Conservation (phyloP, 192 early-diverging fungal genomes). For the Helicostylum pulchrum region DNA sequence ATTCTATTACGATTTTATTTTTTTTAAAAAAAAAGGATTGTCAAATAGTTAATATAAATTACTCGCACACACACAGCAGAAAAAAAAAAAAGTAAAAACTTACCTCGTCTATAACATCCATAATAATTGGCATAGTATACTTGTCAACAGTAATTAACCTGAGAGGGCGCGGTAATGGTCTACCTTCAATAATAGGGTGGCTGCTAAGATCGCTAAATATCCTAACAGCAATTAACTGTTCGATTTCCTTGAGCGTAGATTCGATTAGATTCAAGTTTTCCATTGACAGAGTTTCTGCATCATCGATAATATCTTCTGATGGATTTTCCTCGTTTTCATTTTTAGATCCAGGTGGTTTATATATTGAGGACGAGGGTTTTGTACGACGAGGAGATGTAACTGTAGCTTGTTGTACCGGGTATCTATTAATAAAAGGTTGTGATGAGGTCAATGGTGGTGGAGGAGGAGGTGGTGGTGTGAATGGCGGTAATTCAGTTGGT, state of each 20-base stretch:
- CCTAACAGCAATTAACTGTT: slow-evolving; percentile 2
- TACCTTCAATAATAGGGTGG: neutral
- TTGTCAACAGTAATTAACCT: slow-evolving; percentile 1
- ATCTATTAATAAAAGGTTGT: neutral
- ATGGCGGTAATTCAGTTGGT: neutral
- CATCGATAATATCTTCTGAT: neutral
- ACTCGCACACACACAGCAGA: neutral
- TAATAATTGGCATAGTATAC: slow-evolving; percentile 8
- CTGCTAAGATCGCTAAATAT: neutral
- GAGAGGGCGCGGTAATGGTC: neutral
- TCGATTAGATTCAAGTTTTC: neutral
- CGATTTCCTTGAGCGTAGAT: neutral
- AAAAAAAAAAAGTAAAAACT: neutral
- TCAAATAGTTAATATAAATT: neutral
- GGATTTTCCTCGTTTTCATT: neutral
- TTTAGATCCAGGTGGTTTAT: neutral
- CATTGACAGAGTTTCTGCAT: neutral
- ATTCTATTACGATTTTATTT: neutral
- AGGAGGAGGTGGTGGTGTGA: neutral
- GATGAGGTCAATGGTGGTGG: neutral
- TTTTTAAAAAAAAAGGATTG: neutral
- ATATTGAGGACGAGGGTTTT: neutral
- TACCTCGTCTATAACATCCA: slow-evolving; percentile 4
- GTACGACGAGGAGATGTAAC: neutral
- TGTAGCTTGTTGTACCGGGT: neutral